phyloP scores from a whole-genome alignment of 768 basidiomycete genomes.

The Boletus edulis region DNA sequence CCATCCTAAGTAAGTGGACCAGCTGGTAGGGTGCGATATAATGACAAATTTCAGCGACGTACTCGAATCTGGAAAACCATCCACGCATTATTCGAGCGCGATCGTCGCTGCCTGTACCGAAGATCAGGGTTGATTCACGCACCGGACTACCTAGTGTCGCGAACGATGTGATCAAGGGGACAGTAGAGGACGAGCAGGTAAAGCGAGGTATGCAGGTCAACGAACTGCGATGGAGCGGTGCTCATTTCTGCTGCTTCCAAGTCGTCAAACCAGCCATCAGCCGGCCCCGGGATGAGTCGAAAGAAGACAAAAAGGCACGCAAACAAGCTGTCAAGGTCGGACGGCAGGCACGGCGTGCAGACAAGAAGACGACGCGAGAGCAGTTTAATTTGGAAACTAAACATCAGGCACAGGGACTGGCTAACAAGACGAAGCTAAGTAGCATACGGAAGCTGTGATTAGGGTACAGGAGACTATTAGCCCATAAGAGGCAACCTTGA shows the following conservation, averaged over 20 bases:
- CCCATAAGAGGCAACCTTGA: constrained; percentile 13
- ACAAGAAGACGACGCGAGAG: constrained; percentile 68
- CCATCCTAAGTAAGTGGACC: constrained; percentile 74
- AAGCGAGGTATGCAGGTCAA: constrained; percentile 22
- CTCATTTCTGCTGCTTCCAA: constrained; percentile 5
- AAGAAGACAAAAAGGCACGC: constrained; percentile 69
- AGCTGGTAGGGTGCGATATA: background rate
- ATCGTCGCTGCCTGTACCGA: constrained; percentile 50
- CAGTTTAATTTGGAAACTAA: constrained; percentile 62
- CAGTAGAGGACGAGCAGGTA: constrained; percentile 21
- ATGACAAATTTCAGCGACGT: constrained; percentile 64
- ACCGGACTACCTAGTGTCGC: constrained; percentile 70
- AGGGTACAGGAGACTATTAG: background rate
- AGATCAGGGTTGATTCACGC: constrained; percentile 69
- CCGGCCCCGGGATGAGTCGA: constrained; percentile 73
- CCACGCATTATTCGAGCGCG: constrained; percentile 81
- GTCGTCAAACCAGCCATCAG: constrained; percentile 48
- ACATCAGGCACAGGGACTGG: constrained; percentile 50
- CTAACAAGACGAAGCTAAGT: constrained; percentile 38
- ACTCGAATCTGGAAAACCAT: constrained; percentile 97
- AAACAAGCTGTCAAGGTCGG: constrained; percentile 69
- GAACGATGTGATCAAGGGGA: constrained; percentile 18
- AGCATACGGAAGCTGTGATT: constrained; percentile 23
- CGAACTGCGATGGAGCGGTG: background rate
- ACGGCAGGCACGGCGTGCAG: constrained; percentile 58